Evolutionary conservation across 1,284 basidiomycete genomes (phyloP), one percentile per base, ranked within the genome.

Genomic region (Heterobasidion irregulare): DNA sequence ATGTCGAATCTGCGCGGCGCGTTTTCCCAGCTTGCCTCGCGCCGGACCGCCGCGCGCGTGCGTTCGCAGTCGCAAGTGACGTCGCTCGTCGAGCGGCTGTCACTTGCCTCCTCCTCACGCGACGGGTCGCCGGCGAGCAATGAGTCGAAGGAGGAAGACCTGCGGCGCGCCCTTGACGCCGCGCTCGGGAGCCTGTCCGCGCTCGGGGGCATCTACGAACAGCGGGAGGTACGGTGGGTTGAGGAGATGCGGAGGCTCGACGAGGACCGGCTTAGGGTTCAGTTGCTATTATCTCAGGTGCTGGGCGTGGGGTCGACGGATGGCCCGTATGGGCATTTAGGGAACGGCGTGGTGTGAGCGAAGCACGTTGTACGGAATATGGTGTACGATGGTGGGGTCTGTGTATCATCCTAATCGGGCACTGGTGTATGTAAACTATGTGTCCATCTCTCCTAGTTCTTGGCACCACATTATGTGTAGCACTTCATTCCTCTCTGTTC

Each of bases 261-360:
- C 50, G 81, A 84, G 38, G 87, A 90, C 57, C 70, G 83, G n/a
- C 83, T 86, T 63, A 69, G 74, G 13, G 80, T 89, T 5, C 81
- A 84, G 59, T 59, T 86, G 55, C 68, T 89, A 52, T 66, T 89
- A 50, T 72, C 71, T 59, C 84, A 88, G 68, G 79, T 83, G 2
- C 69, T 89, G 46, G 86, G 85, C 34, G 59, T 59, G 7, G 58
- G 59, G 34, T 43, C 56, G 36, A 50, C 53, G 6, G 58, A 47
- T 48, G 19, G 51, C 52, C 52, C 57, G 38, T 41, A 41, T 10
- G 10, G 10, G 38, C 26, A 41, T 41, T 41, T 8, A n/a, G 38
- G 38, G 38, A 41, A n/a, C 12, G 38, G 10, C 2, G 38, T 5
- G 10, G 12, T 10, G n/a, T 41, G 10, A 12, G 38, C 38, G 38